Base-by-base conservation (phyloP, 352 stramenopile genomes). In the Phytophthora tubulina region DNA sequence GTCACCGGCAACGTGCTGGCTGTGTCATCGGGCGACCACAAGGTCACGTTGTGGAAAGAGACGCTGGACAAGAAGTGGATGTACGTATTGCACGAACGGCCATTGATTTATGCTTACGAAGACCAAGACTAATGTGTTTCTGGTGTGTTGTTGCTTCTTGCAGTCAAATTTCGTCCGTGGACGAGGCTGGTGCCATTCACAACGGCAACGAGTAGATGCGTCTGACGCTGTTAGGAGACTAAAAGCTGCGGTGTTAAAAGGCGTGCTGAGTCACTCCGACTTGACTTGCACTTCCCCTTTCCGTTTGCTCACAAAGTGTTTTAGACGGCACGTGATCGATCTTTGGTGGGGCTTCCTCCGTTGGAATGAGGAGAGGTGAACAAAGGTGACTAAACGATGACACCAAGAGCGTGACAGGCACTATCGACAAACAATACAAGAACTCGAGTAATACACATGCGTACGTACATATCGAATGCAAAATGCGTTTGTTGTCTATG, bases 1-100 rank as follows among this genome's bases (percentile, higher is more conserved):
- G 84, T 99, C 63, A 99, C 97, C 27, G 98, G 97, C 54, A 99
- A 99, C 75, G 95, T 99, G 52, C 84, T 99, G 39, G 98, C 98
- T 8, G 97, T 99, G 36, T 99, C 94, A 33, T 97, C 95, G 58
- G 98, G 97, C 51, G 97, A 99, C 84, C 93, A 98, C 80, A 94
- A 97, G 84, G 97, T 99, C 5, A 98, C 93, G 46, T 78, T 99
- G 3, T 99, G 97, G 97, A 99, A 99, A 81, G 93, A 99, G 78
- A 97, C 84, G 49, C 86, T 99, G 32, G 95, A 99, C 86, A 98
- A 98, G 68, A 96, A 93, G 66, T 99, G 97, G 97, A 95, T 95
- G 86, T 92, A 90, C 73, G 83, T 94, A 67, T 10, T 39, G 41
- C 17, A 27, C 39, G 13, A 46, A 41, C 17, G 48, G 38, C 27